Evolutionary conservation across 75 land plant species (phyloP), one percentile per base, ranked within the genome.

Genomic region (Chamaecyparis obtusa): DNA sequence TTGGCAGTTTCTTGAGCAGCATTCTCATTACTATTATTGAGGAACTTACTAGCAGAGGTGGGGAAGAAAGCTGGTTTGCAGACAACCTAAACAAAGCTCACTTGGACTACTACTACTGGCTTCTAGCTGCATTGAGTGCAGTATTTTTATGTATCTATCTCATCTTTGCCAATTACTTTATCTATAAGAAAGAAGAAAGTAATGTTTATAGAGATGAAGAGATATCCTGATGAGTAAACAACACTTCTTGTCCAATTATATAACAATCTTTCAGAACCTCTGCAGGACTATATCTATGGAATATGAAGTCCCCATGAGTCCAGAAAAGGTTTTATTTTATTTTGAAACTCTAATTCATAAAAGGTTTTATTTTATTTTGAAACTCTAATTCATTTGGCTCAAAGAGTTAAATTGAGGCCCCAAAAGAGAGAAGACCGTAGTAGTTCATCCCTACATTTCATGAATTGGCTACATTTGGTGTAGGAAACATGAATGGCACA

Each of bases 1-100:
- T 91, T 0, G 95, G 96, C n/a, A 87, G 87, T 87, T 91, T 93
- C 80, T 32, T 95, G 33, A 92, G 93, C 43, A 90, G 91, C 44
- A 64, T 95, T 55, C 86, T 94, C 17, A 84, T 92, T n/a, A 88
- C 91, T 21, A 81, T 84, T 16, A 84, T 94, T 5, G 92, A 91
- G 5, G 87, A 89, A 49, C 46, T 87, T 33, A 94, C 90, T 2
- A 88, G 91, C 19, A 81, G 75, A 17, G 16, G 32, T 16, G 3
- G 88, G 2, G 43, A 67, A 24, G 88, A 86, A 3, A 83, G 90
- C 80, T 93, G 94, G 93, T 89, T 93, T 60, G 86, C 90, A 2
- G 86, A 90, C 84, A 92, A 92, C 88, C n/a, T 93, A 48, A 92
- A 92, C 72, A 35, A 86, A 21, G 89, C 94, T 32, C 94, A 89